Percentiles rank a stretch among this genome's conserved stretches.
Conservation (phyloP, 345 rosid genomes). For the Euphorbia peplus region DNA sequence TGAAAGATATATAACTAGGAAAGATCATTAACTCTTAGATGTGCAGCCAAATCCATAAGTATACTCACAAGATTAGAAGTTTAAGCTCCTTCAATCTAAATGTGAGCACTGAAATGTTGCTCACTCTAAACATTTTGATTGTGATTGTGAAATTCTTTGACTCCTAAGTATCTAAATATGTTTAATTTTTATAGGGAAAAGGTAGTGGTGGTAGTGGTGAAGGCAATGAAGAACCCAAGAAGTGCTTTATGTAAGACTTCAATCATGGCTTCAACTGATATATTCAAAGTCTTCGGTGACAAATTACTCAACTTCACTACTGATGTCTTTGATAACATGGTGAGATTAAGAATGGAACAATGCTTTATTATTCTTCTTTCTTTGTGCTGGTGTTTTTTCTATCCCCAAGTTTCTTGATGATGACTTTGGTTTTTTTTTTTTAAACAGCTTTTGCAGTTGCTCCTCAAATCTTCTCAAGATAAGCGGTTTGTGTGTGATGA, state of each 20-base stretch:
- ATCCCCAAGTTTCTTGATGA: background rate
- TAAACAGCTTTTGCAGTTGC: slow-evolving; percentile 58
- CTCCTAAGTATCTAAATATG: background rate
- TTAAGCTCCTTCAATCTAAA: no score
- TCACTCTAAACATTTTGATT: no score
- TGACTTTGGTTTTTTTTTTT: background rate
- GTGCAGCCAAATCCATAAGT: no score
- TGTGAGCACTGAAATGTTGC: no score
- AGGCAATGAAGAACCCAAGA: slow-evolving; percentile 89
- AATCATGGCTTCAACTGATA: slow-evolving; percentile 80
- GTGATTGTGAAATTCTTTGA: background rate
- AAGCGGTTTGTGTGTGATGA: slow-evolving; percentile 88
- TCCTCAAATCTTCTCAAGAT: slow-evolving; percentile 92
- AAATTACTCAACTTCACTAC: slow-evolving; percentile 43
- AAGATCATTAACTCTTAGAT: no score
- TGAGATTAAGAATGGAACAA: slow-evolving; percentile 9
- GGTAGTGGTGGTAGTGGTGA: slow-evolving; percentile 59
- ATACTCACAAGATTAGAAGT: no score
- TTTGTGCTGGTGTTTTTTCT: background rate
- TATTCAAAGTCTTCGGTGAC: slow-evolving; percentile 65
- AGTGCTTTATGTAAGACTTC: slow-evolving; percentile 93
- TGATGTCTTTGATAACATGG: slow-evolving; percentile 67
- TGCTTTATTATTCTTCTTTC: background rate
- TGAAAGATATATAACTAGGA: no score
- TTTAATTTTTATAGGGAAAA: slow-evolving; percentile 49